Evolutionary conservation across 73 alveolate species (phyloP).

Genomic region (Paramecium bursaria): DNA sequence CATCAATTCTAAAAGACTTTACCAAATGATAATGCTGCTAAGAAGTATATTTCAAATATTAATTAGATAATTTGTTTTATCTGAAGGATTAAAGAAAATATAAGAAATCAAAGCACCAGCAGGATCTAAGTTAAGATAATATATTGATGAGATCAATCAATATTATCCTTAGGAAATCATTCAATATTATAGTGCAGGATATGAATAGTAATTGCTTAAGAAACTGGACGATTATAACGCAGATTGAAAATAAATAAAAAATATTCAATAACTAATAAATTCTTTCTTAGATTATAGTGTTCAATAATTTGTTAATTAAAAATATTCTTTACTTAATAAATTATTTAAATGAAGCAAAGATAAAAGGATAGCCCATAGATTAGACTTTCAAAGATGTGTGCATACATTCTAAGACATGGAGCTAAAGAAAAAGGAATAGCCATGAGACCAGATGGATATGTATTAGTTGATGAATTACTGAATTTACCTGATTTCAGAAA

Average conservation of each 20-base stretch:
- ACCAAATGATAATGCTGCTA: conserved; percentile 62
- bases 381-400: conserved; percentile 71
- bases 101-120: conserved; percentile 69
- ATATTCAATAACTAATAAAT: too few species aligned
- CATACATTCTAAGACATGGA: conserved; percentile 84
- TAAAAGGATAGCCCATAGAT: conserved; percentile 49
- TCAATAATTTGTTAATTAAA: too few species aligned
- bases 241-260: conserved; percentile 42
- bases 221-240: conserved; percentile 66
- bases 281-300: too few species aligned
- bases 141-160: conserved; percentile 59
- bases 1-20: conserved; percentile 65
- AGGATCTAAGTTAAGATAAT: conserved; percentile 66
- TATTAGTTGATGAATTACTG: conserved; percentile 72
- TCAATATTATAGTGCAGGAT: conserved; percentile 65
- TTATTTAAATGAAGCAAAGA: neutral
- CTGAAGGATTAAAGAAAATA: conserved; percentile 69
- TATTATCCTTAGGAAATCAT: conserved; percentile 66
- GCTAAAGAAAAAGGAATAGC: conserved; percentile 80
- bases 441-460: conserved; percentile 84
- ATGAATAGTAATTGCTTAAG: conserved; percentile 65
- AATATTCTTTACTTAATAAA: too few species aligned
- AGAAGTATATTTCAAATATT: conserved; percentile 1
- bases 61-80: conserved; percentile 42
- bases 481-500: conserved; percentile 18